Base-by-base conservation (phyloP, 768 basidiomycete species). In the Boletus huronensis region DNA sequence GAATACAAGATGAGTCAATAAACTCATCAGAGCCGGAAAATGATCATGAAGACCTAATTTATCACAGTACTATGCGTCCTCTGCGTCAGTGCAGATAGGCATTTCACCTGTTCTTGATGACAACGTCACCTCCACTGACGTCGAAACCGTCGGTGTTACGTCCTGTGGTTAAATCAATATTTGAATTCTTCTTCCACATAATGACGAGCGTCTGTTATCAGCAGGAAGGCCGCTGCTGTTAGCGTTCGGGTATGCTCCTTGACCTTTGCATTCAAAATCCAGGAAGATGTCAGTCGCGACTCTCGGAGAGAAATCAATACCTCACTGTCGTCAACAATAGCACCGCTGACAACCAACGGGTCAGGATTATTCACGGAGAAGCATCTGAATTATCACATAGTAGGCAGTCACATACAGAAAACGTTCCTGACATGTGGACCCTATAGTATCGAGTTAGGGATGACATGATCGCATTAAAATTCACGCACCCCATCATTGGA, bases 311-410 rank as follows among this genome's bases (percentile, higher is more conserved):
- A 45, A 23, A 46, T 16, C n/a, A 14, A 5, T 28, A 6, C 62
- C 79, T 58, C 45, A 85, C 84, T 82, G 56, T 87, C 73, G 55
- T 87, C 83, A 52, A 87, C 75, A 17, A 64, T 76, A 25, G 81
- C 64, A 36, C 70, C 65, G 2, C 76, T 74, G 64, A 88, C 79
- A 16, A 74, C 62, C 70, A 74, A 49, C 0, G 65, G 46, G 13
- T 59, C 68, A 38, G 46, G 28, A 62, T 70, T 72, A 19, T 44
- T 55, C 40, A 77, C 56, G 29, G 69, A 47, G 59, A 73, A 70
- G 41, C 57, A 58, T 5, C 67, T 70, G n/a, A n/a, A n/a, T n/a
- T n/a, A 42, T 11, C 9, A 48, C 23, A 39, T 3, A 48, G n/a
- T 3, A 36, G 38, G 41, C 36, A 29, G 17, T 32, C 19, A 59